These are phyloP conservation scores for Emmonsia crescens DNA, from an alignment of 2,329 filamentous ascomycete species.

Conservation along the genomic window DNA sequence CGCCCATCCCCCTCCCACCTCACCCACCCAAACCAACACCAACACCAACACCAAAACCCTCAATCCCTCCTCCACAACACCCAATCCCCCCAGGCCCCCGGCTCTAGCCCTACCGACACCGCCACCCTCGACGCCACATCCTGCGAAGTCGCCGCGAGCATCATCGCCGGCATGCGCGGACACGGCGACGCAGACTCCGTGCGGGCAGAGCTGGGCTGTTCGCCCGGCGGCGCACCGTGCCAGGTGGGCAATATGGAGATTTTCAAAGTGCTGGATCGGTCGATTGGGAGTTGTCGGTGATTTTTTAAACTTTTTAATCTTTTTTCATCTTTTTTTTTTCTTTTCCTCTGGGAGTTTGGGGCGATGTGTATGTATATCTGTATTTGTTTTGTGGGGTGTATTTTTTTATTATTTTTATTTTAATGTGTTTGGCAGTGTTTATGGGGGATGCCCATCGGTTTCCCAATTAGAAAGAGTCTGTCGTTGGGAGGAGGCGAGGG, in stretches of 20 bases:
- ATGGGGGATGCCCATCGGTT: background rate
- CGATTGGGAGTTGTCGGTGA: background rate
- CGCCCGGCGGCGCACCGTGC: constrained; percentile 8
- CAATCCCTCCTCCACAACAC: background rate
- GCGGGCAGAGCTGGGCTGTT: constrained; percentile 14
- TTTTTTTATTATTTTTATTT: too few species aligned
- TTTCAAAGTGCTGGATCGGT: constrained; percentile 13
- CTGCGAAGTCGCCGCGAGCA: constrained; percentile 15
- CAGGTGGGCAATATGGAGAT: constrained; percentile 14
- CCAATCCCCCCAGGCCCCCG: constrained; percentile 28
- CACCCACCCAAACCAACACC: background rate
- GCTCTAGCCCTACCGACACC: constrained; percentile 8
- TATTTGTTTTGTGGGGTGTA: too few species aligned
- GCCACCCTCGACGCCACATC: constrained; percentile 9
- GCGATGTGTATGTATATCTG: background rate
- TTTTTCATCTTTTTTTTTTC: background rate
- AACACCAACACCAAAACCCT: background rate
- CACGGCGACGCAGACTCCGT: constrained; percentile 8
- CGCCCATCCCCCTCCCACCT: background rate
- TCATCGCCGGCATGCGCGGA: constrained; percentile 16
- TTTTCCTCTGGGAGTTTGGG: background rate
- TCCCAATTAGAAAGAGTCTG: background rate
- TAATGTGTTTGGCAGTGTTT: background rate
- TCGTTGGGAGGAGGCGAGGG: background rate
- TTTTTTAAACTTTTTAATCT: background rate